Conservation (phyloP, 2,329 filamentous ascomycete genomes). For the Fusarium burgessii region DNA sequence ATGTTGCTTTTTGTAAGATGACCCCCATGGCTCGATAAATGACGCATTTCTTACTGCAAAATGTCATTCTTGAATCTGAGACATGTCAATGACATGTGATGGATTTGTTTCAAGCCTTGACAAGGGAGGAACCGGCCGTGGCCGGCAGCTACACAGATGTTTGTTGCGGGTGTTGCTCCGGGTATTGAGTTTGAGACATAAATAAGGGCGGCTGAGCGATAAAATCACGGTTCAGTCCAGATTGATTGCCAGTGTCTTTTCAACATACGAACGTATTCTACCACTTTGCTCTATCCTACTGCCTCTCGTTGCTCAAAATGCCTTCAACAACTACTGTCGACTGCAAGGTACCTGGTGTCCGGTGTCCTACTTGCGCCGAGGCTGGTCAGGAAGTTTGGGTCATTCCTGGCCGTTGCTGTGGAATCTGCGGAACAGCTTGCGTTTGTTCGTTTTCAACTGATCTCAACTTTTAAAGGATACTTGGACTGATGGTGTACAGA, state of each 20-base stretch:
- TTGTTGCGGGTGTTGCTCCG: background rate
- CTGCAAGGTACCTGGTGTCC: background rate
- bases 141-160: background rate
- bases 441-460: background rate
- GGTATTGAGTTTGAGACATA: background rate
- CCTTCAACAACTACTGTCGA: background rate
- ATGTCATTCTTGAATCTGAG: background rate
- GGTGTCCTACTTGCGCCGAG: background rate
- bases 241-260: background rate
- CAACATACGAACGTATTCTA: no score
- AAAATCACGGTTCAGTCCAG: background rate
- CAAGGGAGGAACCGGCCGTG: background rate
- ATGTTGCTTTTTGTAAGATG: background rate
- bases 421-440: background rate
- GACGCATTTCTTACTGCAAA: background rate
- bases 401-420: background rate
- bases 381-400: background rate
- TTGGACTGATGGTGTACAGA: background rate
- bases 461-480: accelerated
- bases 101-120: background rate
- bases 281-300: no score
- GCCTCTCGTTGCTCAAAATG: background rate
- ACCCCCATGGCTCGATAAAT: background rate
- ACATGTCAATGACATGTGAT: background rate
- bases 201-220: background rate